A percentile compares a stretch with the other conserved stretches of the same genome.
These are phyloP conservation scores for Populus pruinosa DNA, from an alignment of 345 rosid genomes.

Conservation along the genomic window DNA sequence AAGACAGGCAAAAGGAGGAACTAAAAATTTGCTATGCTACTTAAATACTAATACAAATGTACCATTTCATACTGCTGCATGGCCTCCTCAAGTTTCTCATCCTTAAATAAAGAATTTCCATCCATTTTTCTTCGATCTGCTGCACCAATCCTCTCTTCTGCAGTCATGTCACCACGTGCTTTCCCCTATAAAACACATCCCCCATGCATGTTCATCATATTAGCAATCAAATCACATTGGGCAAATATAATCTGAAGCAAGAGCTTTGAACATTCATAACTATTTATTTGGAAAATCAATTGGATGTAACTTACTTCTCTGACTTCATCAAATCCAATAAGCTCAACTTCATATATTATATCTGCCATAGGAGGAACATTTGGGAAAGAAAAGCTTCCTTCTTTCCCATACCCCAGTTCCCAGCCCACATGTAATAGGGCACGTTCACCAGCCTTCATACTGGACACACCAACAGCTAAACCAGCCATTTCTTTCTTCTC, in stretches of 20 bases:
- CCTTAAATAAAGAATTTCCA: conserved; percentile 76
- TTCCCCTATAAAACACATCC: conserved; percentile 57
- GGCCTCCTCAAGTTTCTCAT: conserved; percentile 86
- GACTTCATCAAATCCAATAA: conserved; percentile 94
- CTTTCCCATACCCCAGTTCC: conserved; percentile 94
- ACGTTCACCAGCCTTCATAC: conserved; percentile 90
- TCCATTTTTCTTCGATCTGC: conserved; percentile 95
- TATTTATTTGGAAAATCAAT: background rate
- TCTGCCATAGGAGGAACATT: conserved; percentile 94
- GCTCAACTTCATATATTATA: conserved; percentile 80
- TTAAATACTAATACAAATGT: conserved; percentile 23
- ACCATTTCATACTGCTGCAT: conserved; percentile 99
- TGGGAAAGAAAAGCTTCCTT: conserved; percentile 93
- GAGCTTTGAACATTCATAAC: conserved; percentile 1
- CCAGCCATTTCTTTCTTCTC: conserved; percentile 92
- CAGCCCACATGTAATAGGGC: conserved; percentile 76
- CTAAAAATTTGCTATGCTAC: background rate
- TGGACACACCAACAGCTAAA: conserved; percentile 77
- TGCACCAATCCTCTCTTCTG: conserved; percentile 86
- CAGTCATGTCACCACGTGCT: conserved; percentile 95
- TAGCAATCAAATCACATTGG: conserved; percentile 1
- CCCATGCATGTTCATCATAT: background rate
- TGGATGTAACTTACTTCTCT: conserved; percentile 63
- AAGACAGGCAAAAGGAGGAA: background rate
- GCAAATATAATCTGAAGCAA: background rate